Conservation (phyloP, 2,329 filamentous ascomycete species). For the Hymenotorrendiella dingleyae region DNA sequence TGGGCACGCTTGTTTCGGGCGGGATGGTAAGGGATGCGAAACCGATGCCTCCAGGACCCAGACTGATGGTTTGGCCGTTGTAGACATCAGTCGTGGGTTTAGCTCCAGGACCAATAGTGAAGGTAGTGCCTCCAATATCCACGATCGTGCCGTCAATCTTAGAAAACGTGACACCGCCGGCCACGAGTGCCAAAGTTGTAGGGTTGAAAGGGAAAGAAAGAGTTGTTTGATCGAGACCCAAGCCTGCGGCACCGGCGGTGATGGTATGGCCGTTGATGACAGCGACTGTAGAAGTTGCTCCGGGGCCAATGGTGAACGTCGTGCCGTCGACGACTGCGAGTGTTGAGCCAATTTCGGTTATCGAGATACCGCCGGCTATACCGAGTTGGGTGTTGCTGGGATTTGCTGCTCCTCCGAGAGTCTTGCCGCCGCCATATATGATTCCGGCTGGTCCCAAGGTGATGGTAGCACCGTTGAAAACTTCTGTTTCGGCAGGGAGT, state of each 20-base stretch:
- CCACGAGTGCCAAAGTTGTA: conserved; percentile 18
- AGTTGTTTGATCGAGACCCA: conserved; percentile 27
- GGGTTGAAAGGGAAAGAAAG: conserved; percentile 19
- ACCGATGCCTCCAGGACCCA: conserved; percentile 25
- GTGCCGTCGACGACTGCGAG: conserved; percentile 42
- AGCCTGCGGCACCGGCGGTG: conserved; percentile 44
- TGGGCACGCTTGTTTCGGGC: conserved; percentile 5
- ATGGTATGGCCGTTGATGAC: conserved; percentile 45
- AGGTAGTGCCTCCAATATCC: conserved; percentile 23
- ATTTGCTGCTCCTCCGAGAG: conserved; percentile 18
- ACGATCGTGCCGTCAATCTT: conserved; percentile 20
- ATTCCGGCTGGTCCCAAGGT: conserved; percentile 22
- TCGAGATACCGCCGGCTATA: conserved; percentile 22
- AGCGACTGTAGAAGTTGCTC: conserved; percentile 38
- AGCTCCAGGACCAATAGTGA: conserved; percentile 18
- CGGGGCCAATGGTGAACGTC: conserved; percentile 47
- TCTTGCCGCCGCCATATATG: conserved; percentile 13
- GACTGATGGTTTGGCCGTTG: conserved; percentile 22
- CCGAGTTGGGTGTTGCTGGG: conserved; percentile 20
- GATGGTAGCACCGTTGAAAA: conserved; percentile 22
- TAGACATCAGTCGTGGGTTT: conserved; percentile 15
- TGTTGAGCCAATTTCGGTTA: conserved; percentile 25
- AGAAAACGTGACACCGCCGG: conserved; percentile 21
- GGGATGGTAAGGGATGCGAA: conserved; percentile 25
- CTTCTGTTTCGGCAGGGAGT: conserved; percentile 13